A percentile compares a stretch with the other conserved stretches of the same genome.
These are phyloP conservation scores for Ligustrum vulgare DNA, from an alignment of 257 asterid species.

Conservation along the genomic window DNA sequence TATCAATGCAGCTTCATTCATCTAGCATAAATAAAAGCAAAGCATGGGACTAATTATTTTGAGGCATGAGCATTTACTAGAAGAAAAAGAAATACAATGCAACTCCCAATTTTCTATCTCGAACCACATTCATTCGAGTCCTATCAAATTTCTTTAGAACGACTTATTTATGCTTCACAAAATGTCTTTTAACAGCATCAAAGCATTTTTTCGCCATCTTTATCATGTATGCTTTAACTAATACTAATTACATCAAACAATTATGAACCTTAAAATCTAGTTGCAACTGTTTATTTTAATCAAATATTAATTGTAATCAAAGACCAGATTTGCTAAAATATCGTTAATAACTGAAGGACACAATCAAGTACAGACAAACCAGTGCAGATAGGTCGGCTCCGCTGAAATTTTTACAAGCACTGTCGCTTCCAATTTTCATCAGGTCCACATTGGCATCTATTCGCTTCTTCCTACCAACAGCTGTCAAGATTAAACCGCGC, in stretches of 20 bases:
- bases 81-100: neutral
- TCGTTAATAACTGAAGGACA: neutral
- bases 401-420: slow-evolving; percentile 64
- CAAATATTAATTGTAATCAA: too few relatives aligned
- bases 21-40: slow-evolving; percentile 28
- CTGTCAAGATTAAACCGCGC: slow-evolving; percentile 74
- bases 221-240: too few relatives aligned
- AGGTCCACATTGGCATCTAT: slow-evolving; percentile 63
- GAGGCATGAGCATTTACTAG: neutral
- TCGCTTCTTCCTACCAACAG: slow-evolving; percentile 65
- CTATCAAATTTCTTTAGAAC: too few relatives aligned
- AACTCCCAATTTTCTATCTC: neutral
- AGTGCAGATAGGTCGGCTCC: slow-evolving; percentile 82
- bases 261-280: too few relatives aligned
- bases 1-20: too few relatives aligned
- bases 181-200: too few relatives aligned
- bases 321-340: neutral
- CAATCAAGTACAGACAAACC: slow-evolving; percentile 39
- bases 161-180: too few relatives aligned
- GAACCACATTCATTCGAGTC: too few relatives aligned
- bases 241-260: too few relatives aligned
- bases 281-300: too few relatives aligned
- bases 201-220: too few relatives aligned
- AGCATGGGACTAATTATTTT: too few relatives aligned
- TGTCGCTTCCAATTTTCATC: slow-evolving; percentile 60